Conservation (phyloP, 129 eudicot species). For the Flaveria bidentis region DNA sequence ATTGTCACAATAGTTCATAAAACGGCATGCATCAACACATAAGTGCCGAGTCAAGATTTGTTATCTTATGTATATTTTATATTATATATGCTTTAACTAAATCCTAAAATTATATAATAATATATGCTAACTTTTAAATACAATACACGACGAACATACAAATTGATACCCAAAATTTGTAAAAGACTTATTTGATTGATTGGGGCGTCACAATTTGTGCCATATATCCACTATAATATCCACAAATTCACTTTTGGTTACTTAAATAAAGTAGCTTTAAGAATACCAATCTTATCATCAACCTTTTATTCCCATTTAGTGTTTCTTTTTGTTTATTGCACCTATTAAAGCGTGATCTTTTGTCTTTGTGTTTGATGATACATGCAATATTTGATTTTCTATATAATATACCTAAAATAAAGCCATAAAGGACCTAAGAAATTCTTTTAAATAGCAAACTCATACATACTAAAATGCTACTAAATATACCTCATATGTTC, state of each 20-base stretch:
- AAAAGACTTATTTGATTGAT: background rate
- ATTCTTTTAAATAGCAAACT: too few species aligned
- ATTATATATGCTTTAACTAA: too few species aligned
- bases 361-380: background rate
- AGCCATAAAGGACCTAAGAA: too few species aligned
- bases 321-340: slow-evolving; percentile 2
- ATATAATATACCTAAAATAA: background rate
- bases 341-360: slow-evolving; percentile 6
- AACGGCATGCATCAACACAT: too few species aligned
- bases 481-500: too few species aligned
- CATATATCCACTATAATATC: background rate
- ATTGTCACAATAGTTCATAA: too few species aligned
- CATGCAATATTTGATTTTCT: background rate
- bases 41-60: too few species aligned
- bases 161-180: background rate
- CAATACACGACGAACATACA: background rate
- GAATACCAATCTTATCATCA: background rate
- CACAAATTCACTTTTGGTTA: slow-evolving; percentile 5
- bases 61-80: too few species aligned
- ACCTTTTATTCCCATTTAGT: slow-evolving; percentile 4
- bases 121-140: background rate
- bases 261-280: slow-evolving; percentile 10
- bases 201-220: background rate
- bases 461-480: too few species aligned
- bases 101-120: too few species aligned